A percentile compares a stretch with the other conserved stretches of the same genome.
Conservation (phyloP, 352 stramenopile genomes). For the Phytophthora pistaciae region DNA sequence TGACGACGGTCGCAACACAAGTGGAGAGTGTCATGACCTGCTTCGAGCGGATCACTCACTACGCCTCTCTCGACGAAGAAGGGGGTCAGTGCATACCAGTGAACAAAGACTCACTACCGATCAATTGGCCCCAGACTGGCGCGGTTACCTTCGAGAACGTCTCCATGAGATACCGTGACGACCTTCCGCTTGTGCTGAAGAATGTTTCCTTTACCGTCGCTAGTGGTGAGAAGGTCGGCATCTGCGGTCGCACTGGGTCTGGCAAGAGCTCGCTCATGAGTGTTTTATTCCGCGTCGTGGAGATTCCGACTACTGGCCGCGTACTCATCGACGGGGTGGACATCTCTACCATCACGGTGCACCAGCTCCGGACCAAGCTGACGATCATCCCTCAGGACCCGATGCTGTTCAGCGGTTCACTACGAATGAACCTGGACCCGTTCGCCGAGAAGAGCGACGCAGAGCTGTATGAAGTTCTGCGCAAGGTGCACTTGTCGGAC, state of each 20-base stretch:
- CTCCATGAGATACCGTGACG: slow-evolving; percentile 54
- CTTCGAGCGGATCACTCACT: slow-evolving; percentile 42
- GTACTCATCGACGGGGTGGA: slow-evolving; percentile 91
- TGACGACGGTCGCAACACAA: slow-evolving; percentile 21
- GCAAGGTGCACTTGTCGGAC: slow-evolving; percentile 65
- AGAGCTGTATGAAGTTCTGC: slow-evolving; percentile 56
- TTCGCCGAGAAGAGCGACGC: slow-evolving; percentile 75
- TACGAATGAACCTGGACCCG: slow-evolving; percentile 93
- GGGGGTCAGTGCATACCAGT: slow-evolving; percentile 26
- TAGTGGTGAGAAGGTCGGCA: slow-evolving; percentile 87
- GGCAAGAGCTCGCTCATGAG: slow-evolving; percentile 60
- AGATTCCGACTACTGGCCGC: slow-evolving; percentile 45
- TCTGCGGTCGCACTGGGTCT: slow-evolving; percentile 51
- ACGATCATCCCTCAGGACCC: slow-evolving; percentile 89
- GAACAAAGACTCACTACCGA: not conserved
- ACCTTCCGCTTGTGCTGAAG: slow-evolving; percentile 54
- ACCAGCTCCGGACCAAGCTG: slow-evolving; percentile 43
- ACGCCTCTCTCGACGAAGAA: slow-evolving; percentile 40
- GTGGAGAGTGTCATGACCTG: slow-evolving; percentile 61
- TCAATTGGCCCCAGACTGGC: slow-evolving; percentile 52
- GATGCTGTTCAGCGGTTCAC: slow-evolving; percentile 90
- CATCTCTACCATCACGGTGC: slow-evolving; percentile 49
- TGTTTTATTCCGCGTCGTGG: slow-evolving; percentile 56
- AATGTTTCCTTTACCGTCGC: slow-evolving; percentile 57
- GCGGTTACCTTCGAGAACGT: slow-evolving; percentile 53